A percentile compares a stretch with the other conserved stretches of the same genome.
phyloP scores from a whole-genome alignment of 495 filamentous ascomycete genomes.

The Penicillium paradoxum region DNA sequence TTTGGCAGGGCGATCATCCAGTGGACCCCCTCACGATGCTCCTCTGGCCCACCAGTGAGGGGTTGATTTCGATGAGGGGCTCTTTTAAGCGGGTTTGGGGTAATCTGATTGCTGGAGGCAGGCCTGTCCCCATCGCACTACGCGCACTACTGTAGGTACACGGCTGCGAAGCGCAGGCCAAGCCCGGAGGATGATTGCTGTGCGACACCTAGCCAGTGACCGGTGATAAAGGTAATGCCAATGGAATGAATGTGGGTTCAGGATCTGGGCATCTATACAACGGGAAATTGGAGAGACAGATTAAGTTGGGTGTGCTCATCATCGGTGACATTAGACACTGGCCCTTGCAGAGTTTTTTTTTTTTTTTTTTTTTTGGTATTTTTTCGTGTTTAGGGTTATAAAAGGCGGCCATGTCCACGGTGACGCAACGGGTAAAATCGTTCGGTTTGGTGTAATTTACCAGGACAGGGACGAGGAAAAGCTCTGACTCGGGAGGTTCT shows the following conservation, averaged over 20 bases:
- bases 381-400: neutral
- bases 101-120: conserved; percentile 19
- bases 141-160: conserved; percentile 30
- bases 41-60: conserved; percentile 30
- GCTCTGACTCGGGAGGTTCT: conserved; percentile 11
- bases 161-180: conserved; percentile 21
- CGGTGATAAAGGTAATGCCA: conserved; percentile 1
- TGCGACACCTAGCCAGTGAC: neutral
- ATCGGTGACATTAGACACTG: neutral
- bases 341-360: neutral
- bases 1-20: conserved; percentile 29
- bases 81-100: conserved; percentile 7
- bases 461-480: conserved; percentile 7
- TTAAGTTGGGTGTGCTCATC: neutral
- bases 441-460: neutral
- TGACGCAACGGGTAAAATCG: no score
- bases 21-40: conserved; percentile 25
- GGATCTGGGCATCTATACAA: neutral
- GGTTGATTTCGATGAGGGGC: conserved; percentile 19
- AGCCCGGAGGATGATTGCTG: conserved; percentile 5
- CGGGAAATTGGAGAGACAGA: neutral
- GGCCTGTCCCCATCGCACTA: conserved; percentile 6
- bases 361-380: neutral
- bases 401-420: no score
- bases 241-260: neutral